phyloP scores from a whole-genome alignment of 768 basidiomycete species.

The Termitomyces sp. region DNA sequence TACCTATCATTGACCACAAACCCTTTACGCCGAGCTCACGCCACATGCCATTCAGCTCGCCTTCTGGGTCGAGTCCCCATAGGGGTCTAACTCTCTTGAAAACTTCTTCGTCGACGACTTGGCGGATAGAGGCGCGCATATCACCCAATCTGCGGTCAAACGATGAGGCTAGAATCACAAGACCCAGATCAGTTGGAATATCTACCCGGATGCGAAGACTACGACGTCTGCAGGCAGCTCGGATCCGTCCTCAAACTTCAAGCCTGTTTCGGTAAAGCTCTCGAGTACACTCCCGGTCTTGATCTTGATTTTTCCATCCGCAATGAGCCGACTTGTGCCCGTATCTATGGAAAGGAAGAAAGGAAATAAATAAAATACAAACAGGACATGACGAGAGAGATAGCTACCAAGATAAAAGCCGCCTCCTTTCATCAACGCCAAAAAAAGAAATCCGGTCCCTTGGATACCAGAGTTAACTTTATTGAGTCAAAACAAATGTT shows the following conservation, averaged over 20 bases:
- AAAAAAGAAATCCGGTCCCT: conserved; percentile 42
- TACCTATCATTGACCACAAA: conserved; percentile 58
- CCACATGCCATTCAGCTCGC: conserved; percentile 46
- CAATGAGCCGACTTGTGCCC: conserved; percentile 36
- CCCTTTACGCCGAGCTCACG: conserved; percentile 43
- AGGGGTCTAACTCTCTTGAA: conserved; percentile 38
- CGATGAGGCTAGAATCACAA: neutral
- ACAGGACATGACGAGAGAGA: neutral
- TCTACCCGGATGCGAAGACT: conserved; percentile 43
- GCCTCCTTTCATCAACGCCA: conserved; percentile 44
- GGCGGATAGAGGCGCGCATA: conserved; percentile 26
- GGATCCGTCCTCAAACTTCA: conserved; percentile 41
- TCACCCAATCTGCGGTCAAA: conserved; percentile 33
- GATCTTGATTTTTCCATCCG: conserved; percentile 62
- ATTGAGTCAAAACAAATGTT: no score
- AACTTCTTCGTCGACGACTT: conserved; percentile 39
- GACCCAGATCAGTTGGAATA: no score
- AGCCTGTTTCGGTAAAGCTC: conserved; percentile 31
- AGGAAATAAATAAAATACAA: neutral
- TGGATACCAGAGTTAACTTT: conserved; percentile 44
- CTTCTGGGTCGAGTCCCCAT: conserved; percentile 61
- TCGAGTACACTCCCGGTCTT: conserved; percentile 48
- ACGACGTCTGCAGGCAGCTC: conserved; percentile 13
- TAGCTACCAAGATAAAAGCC: conserved; percentile 62
- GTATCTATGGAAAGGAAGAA: neutral